Evolutionary conservation across 1,284 basidiomycete genomes (phyloP).

Genomic region (Fomitopsis schrenkii): DNA sequence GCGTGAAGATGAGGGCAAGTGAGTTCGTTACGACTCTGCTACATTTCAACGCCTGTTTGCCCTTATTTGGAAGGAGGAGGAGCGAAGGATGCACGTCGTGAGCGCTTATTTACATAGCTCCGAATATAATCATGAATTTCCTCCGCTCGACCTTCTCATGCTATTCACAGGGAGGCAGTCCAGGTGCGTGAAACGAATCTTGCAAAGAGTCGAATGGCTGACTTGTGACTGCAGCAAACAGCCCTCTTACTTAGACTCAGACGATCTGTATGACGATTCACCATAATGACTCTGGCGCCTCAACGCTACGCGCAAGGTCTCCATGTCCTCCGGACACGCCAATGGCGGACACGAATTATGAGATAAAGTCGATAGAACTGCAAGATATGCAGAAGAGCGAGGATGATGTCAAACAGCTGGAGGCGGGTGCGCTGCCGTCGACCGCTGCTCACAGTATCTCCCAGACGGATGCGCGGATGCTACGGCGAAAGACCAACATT

Average conservation of each 20-base stretch:
- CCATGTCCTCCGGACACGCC: constrained; percentile 10
- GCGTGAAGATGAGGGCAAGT: not conserved
- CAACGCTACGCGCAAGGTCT: constrained; percentile 10
- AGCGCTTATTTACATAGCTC: too few species aligned
- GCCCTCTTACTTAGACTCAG: too few species aligned
- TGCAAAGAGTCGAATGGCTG: too few species aligned
- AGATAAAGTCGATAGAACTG: constrained; percentile 2
- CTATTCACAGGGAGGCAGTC: too few species aligned
- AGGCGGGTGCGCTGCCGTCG: not conserved
- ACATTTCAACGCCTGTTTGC: too few species aligned
- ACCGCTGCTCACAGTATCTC: not conserved
- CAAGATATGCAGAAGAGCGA: not conserved
- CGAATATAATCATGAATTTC: not conserved
- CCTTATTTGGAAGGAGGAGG: too few species aligned
- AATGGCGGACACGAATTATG: not conserved
- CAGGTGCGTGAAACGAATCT: too few species aligned
- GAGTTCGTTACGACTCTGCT: too few species aligned
- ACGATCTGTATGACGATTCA: too few species aligned
- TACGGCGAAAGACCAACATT: constrained; percentile 18
- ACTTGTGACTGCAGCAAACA: too few species aligned
- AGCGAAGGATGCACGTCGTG: not conserved
- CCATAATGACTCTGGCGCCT: not conserved
- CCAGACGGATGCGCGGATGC: not conserved
- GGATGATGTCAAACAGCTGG: not conserved
- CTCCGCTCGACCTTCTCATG: not conserved